Evolutionary conservation across 306 rosid genomes (phyloP).

Genomic region (Erythrophleum fordii): DNA sequence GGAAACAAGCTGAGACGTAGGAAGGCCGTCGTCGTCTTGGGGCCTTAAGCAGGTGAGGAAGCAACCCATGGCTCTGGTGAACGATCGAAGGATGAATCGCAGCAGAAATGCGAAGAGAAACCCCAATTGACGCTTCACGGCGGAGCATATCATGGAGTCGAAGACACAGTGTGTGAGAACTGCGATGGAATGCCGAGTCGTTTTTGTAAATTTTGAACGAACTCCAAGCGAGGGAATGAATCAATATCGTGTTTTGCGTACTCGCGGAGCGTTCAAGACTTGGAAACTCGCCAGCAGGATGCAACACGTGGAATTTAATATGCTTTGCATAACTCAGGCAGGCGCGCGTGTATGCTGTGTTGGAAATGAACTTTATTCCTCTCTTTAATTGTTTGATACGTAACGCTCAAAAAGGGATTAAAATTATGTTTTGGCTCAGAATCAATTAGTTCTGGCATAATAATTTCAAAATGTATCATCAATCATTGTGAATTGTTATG

Average conservation of each 20-base stretch:
- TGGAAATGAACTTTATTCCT: not conserved
- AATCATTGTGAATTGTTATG: too few relatives aligned
- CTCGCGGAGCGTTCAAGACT: not conserved
- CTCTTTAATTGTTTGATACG: too few relatives aligned
- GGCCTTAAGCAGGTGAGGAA: conserved; percentile 75
- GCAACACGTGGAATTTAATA: not conserved
- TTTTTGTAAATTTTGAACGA: not conserved
- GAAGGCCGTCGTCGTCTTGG: conserved; percentile 56
- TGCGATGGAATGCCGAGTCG: not conserved
- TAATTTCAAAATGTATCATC: too few relatives aligned
- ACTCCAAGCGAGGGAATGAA: not conserved
- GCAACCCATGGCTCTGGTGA: conserved; percentile 80
- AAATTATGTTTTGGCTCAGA: too few relatives aligned
- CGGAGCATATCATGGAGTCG: conserved; percentile 51
- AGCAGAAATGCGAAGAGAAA: conserved; percentile 29
- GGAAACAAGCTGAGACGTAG: conserved; percentile 24
- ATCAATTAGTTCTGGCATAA: too few relatives aligned
- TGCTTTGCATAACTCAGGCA: not conserved
- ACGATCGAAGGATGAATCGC: conserved; percentile 61
- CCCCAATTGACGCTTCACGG: conserved; percentile 43
- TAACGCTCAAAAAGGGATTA: too few relatives aligned
- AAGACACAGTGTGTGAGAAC: not conserved
- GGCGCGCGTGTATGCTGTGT: not conserved
- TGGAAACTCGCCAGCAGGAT: not conserved
- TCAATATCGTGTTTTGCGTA: not conserved